Percentiles rank a stretch among this genome's conserved stretches.
Conservation (phyloP, 2,329 filamentous ascomycete species). For the Pyrenophora graminea region DNA sequence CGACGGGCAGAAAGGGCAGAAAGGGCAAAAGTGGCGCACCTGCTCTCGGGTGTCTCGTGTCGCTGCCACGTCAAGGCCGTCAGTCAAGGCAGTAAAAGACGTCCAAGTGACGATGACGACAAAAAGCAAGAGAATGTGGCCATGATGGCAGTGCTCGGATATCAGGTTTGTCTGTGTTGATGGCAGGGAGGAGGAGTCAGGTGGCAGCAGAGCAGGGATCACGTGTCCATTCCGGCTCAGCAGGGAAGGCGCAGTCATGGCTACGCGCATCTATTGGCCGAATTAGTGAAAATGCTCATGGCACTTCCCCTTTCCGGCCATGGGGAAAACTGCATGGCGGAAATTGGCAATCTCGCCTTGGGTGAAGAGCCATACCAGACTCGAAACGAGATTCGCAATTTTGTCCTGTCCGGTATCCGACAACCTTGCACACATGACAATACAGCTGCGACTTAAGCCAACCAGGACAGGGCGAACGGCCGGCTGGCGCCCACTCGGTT, state of each 20-base stretch:
- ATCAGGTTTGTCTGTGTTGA: slow-evolving; percentile 8
- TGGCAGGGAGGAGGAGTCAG: slow-evolving; percentile 2
- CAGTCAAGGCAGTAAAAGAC: slow-evolving; percentile 9
- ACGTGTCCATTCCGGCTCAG: neutral
- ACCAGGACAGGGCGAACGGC: neutral
- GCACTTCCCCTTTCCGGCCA: slow-evolving; percentile 6
- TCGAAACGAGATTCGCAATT: slow-evolving; percentile 20
- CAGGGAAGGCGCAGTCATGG: slow-evolving; percentile 14
- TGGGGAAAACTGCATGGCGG: slow-evolving; percentile 3
- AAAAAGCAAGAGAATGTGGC: slow-evolving; percentile 3
- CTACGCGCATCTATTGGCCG: slow-evolving; percentile 12
- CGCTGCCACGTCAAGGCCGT: slow-evolving; percentile 15
- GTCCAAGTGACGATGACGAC: slow-evolving; percentile 5
- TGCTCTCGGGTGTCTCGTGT: slow-evolving; percentile 3
- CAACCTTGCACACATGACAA: slow-evolving; percentile 12
- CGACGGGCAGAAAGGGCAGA: slow-evolving; percentile 2
- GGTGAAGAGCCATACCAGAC: slow-evolving; percentile 12
- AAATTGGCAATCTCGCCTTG: slow-evolving; percentile 19
- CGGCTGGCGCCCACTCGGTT: neutral
- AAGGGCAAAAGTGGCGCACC: slow-evolving; percentile 10
- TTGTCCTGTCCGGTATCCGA: slow-evolving; percentile 7
- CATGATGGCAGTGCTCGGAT: slow-evolving; percentile 9
- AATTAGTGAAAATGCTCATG: neutral
- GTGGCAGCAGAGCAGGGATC: neutral
- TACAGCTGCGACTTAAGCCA: slow-evolving; percentile 3